Evolutionary conservation across 345 rosid species (phyloP).

Genomic region (Brassica nigra): DNA sequence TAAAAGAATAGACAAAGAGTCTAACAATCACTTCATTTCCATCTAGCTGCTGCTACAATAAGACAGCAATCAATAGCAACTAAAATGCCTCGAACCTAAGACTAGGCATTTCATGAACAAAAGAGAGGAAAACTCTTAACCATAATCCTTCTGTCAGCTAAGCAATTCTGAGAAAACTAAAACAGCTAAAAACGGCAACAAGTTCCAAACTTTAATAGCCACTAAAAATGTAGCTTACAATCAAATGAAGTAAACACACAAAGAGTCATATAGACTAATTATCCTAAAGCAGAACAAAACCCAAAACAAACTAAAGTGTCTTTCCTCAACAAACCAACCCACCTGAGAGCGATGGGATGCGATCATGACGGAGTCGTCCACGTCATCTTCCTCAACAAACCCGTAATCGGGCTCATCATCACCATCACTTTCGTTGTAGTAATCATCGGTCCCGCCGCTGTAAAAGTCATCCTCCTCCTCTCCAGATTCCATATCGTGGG

Average conservation of each 20-base stretch:
- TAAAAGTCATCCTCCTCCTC: slow-evolving; percentile 64
- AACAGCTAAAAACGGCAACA: neutral
- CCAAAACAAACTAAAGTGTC: neutral
- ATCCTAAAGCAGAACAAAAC: neutral
- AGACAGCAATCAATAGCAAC: neutral
- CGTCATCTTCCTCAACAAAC: slow-evolving; percentile 56
- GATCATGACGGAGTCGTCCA: slow-evolving; percentile 50
- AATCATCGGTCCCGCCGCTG: slow-evolving; percentile 70
- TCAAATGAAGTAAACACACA: slow-evolving; percentile 8
- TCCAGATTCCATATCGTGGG: slow-evolving; percentile 58
- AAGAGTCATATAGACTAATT: neutral
- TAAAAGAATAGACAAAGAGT: no score
- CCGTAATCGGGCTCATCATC: slow-evolving; percentile 47
- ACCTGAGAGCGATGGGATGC: slow-evolving; percentile 64
- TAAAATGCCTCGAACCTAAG: neutral
- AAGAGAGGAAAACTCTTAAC: neutral
- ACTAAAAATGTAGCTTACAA: neutral
- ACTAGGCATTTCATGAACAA: slow-evolving; percentile 1
- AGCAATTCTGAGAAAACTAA: neutral
- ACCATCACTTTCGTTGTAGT: slow-evolving; percentile 52
- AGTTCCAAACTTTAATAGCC: neutral
- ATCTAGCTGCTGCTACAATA: slow-evolving; percentile 7
- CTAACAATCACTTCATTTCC: neutral
- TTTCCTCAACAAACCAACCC: neutral
- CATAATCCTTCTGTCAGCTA: neutral